Evolutionary conservation across 2,329 filamentous ascomycete species (phyloP).

Genomic region (Lomentospora prolificans): DNA sequence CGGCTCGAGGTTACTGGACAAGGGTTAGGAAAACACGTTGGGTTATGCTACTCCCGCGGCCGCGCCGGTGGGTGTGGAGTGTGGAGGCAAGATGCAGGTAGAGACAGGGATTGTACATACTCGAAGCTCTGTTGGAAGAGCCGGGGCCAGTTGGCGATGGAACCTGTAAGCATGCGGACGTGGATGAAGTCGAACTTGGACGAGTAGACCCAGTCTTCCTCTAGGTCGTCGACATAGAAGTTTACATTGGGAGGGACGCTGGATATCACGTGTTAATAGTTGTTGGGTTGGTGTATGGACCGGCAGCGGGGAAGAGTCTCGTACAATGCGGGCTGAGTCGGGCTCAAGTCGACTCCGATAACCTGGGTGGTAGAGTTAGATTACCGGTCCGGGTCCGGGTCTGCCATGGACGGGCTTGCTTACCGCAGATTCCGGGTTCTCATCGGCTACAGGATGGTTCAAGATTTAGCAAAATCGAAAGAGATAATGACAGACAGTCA

Average conservation of each 20-base stretch:
- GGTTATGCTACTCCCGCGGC: too few species aligned
- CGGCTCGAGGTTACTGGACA: slow-evolving; percentile 16
- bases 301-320: too few species aligned
- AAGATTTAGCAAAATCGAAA: not conserved
- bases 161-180: slow-evolving; percentile 21
- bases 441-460: slow-evolving; percentile 15
- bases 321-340: slow-evolving; percentile 28
- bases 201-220: slow-evolving; percentile 28
- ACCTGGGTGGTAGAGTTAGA: slow-evolving; percentile 14
- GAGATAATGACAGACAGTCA: too few species aligned
- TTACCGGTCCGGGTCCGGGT: not conserved
- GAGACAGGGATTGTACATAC: not conserved
- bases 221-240: slow-evolving; percentile 35
- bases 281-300: too few species aligned
- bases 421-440: slow-evolving; percentile 18
- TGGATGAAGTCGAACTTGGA: slow-evolving; percentile 32
- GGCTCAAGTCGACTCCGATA: slow-evolving; percentile 30
- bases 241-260: slow-evolving; percentile 38
- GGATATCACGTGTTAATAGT: too few species aligned
- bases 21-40: too few species aligned
- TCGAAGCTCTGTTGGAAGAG: slow-evolving; percentile 27
- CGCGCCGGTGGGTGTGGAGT: too few species aligned
- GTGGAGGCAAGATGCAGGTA: not conserved
- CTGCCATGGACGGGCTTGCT: not conserved
- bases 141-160: slow-evolving; percentile 19